A percentile compares a stretch with the other conserved stretches of the same genome.
Conservation (phyloP, 306 rosid genomes). For the Spatholobus suberectus region DNA sequence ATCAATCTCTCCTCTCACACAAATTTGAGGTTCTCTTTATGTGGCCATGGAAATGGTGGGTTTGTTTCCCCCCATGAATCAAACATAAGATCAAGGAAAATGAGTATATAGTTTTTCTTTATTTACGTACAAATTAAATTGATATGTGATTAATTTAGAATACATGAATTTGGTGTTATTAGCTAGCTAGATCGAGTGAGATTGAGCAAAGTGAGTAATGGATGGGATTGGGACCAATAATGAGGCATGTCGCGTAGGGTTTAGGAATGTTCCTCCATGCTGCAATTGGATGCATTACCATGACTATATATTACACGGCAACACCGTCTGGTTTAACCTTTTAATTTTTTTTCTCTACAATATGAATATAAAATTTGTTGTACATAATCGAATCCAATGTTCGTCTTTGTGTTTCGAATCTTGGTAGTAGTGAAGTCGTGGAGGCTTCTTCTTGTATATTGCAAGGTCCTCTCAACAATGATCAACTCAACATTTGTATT, state of each 20-base stretch:
- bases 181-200: not conserved
- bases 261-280: conserved; percentile 56
- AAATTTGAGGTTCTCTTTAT: conserved; percentile 42
- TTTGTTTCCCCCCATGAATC: not conserved
- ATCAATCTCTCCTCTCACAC: not conserved
- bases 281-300: conserved; percentile 6
- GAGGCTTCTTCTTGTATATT: conserved; percentile 25
- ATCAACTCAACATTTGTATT: not conserved
- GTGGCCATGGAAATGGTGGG: conserved; percentile 29
- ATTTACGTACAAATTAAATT: not conserved
- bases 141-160: not conserved
- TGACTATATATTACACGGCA: too few species aligned
- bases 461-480: not conserved
- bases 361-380: conserved; percentile 22
- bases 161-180: not conserved
- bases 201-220: not conserved
- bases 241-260: conserved; percentile 41
- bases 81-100: conserved; percentile 35
- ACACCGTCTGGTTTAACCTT: too few species aligned
- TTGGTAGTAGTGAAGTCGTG: not conserved
- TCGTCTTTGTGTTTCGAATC: conserved; percentile 22
- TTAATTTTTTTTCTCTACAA: not conserved
- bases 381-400: conserved; percentile 38
- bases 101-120: not conserved
- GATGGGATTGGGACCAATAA: conserved; percentile 16